Evolutionary conservation across 2,329 filamentous ascomycete genomes (phyloP).

Genomic region (Colletotrichum sp.): DNA sequence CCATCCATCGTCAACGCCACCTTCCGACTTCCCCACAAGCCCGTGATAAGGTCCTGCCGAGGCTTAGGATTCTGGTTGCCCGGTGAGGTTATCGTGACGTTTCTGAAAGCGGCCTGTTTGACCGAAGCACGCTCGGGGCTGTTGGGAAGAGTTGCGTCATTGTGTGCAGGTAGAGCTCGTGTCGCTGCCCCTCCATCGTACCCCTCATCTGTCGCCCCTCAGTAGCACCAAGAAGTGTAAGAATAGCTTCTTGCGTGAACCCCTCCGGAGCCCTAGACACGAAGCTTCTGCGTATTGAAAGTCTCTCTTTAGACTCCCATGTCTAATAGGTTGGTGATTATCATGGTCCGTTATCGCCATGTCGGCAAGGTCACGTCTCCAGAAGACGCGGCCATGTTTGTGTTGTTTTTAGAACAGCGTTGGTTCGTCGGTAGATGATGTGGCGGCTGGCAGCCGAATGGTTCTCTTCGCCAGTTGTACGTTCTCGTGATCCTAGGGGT

Average conservation of each 20-base stretch:
- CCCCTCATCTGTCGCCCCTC: neutral
- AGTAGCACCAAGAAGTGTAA: neutral
- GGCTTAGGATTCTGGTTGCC: neutral
- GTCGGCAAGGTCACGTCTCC: neutral
- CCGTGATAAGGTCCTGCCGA: neutral
- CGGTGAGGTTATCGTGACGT: neutral
- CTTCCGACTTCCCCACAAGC: neutral
- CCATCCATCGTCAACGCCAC: conserved; percentile 10
- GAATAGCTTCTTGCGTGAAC: neutral
- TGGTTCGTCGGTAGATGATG: neutral
- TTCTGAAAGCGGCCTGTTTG: neutral
- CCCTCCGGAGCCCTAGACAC: neutral
- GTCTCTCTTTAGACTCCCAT: neutral
- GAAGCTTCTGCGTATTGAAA: neutral
- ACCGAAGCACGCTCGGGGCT: neutral
- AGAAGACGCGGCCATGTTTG: neutral
- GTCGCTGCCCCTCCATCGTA: neutral
- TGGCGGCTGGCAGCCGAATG: neutral
- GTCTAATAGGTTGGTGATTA: neutral
- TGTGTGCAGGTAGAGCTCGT: neutral
- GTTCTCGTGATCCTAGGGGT: neutral
- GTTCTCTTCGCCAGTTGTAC: neutral
- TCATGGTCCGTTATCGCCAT: neutral
- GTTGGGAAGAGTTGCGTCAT: neutral
- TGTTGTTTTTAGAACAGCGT: neutral